Base-by-base conservation (phyloP, 2,329 filamentous ascomycete species). In the Neopestalotiopsis clavispora region DNA sequence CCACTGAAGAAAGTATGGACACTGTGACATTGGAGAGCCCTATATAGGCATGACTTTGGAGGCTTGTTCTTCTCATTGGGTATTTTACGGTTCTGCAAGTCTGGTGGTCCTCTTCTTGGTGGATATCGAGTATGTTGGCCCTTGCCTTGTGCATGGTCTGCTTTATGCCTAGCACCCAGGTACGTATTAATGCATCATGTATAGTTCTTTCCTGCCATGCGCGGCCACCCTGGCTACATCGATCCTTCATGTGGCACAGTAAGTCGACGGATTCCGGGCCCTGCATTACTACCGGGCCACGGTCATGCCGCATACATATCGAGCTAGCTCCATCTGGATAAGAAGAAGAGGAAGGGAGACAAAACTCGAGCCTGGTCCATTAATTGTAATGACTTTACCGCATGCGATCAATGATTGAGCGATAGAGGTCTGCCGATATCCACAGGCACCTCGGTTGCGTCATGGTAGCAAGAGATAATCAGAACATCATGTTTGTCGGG, bases 251-350 rank as follows among this genome's bases (percentile, higher is more conserved):
- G 45, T 20, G 45, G 45, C 45, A 52, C 45, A 52, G 45, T 52
- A 52, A 52, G 45, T 52, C 45, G 45, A 52, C 45, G 45, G 45
- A 52, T 52, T 52, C 45, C 45, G 45, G 45, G 45, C 45, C 45
- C 45, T 52, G 45, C 17, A 52, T 52, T 52, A 52, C 45, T 20
- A 52, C 17, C 45, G 45, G n/a, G n/a, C 45, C 45, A 23, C 45
- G 45, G 45, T 52, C 17, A 52, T 17, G 17, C 45, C 45, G 45
- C 14, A 7, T 20, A 20, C 14, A 7, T 20, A 20, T 52, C n/a
- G 17, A 52, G 45, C 45, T 52, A 52, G 45, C 45, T 52, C 17
- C n/a, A 52, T 52, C 45, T 20, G 17, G 45, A n/a, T 17, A 52
- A 52, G 45, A 20, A 52, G 45, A 20, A 49, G 14, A 17, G 42